A percentile compares a stretch with the other conserved stretches of the same genome.
Evolutionary conservation across 2,329 filamentous ascomycete genomes (phyloP).

Genomic region (Aspergillus sp.): DNA sequence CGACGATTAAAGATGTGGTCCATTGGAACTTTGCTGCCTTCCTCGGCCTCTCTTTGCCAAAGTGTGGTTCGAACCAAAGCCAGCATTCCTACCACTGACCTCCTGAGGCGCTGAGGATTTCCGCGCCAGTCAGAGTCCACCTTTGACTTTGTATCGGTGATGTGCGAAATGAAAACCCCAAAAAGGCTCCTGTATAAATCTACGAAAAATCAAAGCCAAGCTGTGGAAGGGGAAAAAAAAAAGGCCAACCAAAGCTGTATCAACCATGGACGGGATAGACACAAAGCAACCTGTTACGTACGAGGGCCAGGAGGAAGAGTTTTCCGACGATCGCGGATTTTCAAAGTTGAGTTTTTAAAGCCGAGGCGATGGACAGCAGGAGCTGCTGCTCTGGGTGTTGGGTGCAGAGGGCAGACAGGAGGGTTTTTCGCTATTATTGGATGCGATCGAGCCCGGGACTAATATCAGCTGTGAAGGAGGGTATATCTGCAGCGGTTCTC

Average conservation of each 20-base stretch:
- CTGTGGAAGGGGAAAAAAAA: no score
- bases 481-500: not conserved
- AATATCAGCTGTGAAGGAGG: not conserved
- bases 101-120: not conserved
- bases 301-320: no score
- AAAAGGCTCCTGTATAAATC: no score
- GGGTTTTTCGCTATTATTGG: no score
- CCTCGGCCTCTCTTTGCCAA: not conserved
- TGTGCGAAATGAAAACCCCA: not conserved
- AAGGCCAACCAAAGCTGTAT: no score
- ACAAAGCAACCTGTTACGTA: no score
- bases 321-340: not conserved
- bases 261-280: no score
- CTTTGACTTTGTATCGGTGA: not conserved
- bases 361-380: not conserved
- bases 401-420: no score
- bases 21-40: not conserved
- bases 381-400: no score
- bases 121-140: not conserved
- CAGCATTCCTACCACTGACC: not conserved
- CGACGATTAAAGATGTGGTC: not conserved
- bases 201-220: no score
- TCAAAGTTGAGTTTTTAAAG: not conserved
- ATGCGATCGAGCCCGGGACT: no score
- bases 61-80: no score